phyloP scores from a whole-genome alignment of 768 basidiomycete genomes.

The Tremella mesenterica region DNA sequence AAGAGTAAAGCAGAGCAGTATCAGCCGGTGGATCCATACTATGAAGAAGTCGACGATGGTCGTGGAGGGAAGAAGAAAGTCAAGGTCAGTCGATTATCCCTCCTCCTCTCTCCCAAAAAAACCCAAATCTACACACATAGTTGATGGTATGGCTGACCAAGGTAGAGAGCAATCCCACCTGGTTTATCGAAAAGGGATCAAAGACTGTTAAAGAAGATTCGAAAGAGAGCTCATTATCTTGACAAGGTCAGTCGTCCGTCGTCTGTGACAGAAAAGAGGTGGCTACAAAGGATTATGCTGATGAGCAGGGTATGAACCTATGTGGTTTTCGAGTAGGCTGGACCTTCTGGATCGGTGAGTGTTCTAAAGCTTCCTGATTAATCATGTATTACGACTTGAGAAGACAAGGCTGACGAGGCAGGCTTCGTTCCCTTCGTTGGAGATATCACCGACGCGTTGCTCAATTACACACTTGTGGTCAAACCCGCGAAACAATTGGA shows the following conservation, averaged over 20 bases:
- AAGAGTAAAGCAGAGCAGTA: slow-evolving; percentile 2
- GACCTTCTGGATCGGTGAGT: slow-evolving; percentile 62
- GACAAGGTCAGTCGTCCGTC: slow-evolving; percentile 54
- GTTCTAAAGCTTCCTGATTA: not conserved
- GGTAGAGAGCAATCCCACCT: slow-evolving; percentile 60
- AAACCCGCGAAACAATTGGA: slow-evolving; percentile 68
- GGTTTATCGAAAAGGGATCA: slow-evolving; percentile 70
- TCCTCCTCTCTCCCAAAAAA: not conserved
- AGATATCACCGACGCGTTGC: slow-evolving; percentile 36
- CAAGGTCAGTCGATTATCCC: not conserved
- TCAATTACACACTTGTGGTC: slow-evolving; percentile 65
- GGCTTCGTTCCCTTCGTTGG: slow-evolving; percentile 40
- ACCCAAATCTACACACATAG: not conserved
- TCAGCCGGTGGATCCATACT: slow-evolving; percentile 9
- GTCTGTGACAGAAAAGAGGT: not conserved
- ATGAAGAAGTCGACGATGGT: slow-evolving; percentile 6
- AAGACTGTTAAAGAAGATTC: slow-evolving; percentile 63
- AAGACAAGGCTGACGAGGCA: slow-evolving; percentile 4
- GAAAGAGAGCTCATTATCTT: slow-evolving; percentile 68
- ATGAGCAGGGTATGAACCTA: slow-evolving; percentile 55
- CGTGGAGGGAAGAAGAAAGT: slow-evolving; percentile 5
- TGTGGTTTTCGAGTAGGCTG: slow-evolving; percentile 79
- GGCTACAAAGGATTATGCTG: not conserved
- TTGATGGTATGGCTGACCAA: not conserved
- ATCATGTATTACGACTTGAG: not conserved